Evolutionary conservation across 2,329 filamentous ascomycete genomes (phyloP).

Genomic region (Ophiocordyceps robertsii): DNA sequence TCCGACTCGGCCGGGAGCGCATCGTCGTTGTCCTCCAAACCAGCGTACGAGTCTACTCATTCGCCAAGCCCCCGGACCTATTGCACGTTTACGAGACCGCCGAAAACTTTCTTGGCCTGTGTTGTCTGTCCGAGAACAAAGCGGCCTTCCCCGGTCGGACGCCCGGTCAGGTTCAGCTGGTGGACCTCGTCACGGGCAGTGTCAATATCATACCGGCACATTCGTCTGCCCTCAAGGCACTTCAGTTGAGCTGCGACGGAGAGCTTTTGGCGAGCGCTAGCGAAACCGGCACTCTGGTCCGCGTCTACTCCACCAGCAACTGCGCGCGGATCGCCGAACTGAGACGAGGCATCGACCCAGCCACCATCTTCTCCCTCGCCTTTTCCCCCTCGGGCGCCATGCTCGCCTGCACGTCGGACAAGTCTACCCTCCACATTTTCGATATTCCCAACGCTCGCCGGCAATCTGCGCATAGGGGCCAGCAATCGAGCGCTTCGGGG

Average conservation of each 20-base stretch:
- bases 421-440: constrained; percentile 89
- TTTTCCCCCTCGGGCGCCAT: constrained; percentile 73
- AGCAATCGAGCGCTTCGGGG: constrained; percentile 12
- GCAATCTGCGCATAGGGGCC: constrained; percentile 17
- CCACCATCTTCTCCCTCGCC: constrained; percentile 73
- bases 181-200: constrained; percentile 63
- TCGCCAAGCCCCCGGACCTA: constrained; percentile 58
- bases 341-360: constrained; percentile 76
- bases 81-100: constrained; percentile 71
- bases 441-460: constrained; percentile 54
- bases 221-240: constrained; percentile 60
- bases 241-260: constrained; percentile 69
- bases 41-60: constrained; percentile 68
- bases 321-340: constrained; percentile 75
- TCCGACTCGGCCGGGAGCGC: constrained; percentile 62
- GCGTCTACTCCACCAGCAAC: constrained; percentile 69
- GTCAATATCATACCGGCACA: constrained; percentile 94
- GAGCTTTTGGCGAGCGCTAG: constrained; percentile 79
- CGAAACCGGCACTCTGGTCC: constrained; percentile 78
- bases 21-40: constrained; percentile 74
- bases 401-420: constrained; percentile 89
- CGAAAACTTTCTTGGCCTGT: constrained; percentile 70
- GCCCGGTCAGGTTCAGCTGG: constrained; percentile 76
- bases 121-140: constrained; percentile 58
- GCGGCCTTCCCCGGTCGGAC: constrained; percentile 82